Conservation (phyloP, 202 grass and related monocot genomes). For the Setaria italica region DNA sequence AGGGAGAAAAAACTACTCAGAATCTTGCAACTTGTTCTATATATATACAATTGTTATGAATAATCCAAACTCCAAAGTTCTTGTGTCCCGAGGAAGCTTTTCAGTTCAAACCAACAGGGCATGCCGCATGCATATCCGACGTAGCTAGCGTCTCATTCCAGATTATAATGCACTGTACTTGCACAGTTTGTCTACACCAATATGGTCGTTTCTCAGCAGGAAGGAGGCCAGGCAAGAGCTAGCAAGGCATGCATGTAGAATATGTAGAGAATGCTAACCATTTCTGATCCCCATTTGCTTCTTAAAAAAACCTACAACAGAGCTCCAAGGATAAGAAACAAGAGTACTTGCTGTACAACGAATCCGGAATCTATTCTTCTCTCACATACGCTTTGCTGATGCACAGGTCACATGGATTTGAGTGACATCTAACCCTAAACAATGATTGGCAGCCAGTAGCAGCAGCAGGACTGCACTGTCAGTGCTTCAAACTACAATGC, state of each 20-base stretch:
- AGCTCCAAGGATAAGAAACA: constrained; percentile 44
- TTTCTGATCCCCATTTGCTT: constrained; percentile 26
- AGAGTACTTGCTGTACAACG: constrained; percentile 21
- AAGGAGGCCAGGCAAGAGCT: neutral
- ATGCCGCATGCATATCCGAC: neutral
- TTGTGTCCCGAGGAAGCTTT: neutral
- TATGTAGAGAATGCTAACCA: neutral
- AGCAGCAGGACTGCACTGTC: neutral
- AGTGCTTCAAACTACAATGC: constrained; percentile 30
- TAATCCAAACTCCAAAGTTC: neutral
- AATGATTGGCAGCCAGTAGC: constrained; percentile 34
- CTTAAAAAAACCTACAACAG: constrained; percentile 9
- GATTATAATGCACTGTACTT: constrained; percentile 25
- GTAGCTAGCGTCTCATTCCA: neutral
- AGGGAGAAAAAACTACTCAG: neutral
- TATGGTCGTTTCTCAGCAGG: neutral
- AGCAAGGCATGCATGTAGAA: neutral
- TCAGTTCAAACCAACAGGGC: neutral
- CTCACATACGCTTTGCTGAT: constrained; percentile 37
- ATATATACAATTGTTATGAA: neutral
- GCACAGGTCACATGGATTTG: constrained; percentile 51
- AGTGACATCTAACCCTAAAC: constrained; percentile 52
- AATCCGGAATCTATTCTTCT: constrained; percentile 24
- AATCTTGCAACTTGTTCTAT: neutral
- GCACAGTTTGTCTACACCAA: neutral